Conservation (phyloP, 768 basidiomycete species). For the Mycena kentingensis region DNA sequence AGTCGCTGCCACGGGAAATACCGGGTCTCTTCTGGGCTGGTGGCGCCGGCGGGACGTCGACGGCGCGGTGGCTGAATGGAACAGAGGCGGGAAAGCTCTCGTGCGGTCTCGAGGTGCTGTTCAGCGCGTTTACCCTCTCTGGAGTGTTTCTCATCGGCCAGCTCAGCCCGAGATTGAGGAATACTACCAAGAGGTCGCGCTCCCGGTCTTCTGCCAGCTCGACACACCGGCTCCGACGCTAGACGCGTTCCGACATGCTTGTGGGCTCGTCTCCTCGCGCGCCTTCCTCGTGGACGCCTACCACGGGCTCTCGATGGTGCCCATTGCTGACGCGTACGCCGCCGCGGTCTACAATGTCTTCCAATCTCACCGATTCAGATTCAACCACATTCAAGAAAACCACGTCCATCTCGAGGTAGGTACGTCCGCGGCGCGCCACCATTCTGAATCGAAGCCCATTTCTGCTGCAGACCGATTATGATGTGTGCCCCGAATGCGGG, state of each 20-base stretch:
- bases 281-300: conserved; percentile 84
- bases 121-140: background rate
- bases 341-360: background rate
- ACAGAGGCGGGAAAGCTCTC: conserved; percentile 39
- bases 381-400: conserved; percentile 71
- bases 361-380: conserved; percentile 43
- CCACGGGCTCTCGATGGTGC: conserved; percentile 81
- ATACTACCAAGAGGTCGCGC: conserved; percentile 39
- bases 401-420: conserved; percentile 74
- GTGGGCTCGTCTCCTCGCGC: conserved; percentile 72
- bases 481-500: conserved; percentile 75
- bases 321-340: conserved; percentile 79
- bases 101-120: conserved; percentile 22
- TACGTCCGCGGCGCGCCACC: background rate
- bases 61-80: conserved; percentile 42
- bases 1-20: conserved; percentile 54
- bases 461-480: conserved; percentile 60
- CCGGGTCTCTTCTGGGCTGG: conserved; percentile 63
- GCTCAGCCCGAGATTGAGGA: conserved; percentile 25
- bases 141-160: background rate
- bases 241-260: conserved; percentile 53
- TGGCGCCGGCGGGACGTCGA: conserved; percentile 29
- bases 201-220: conserved; percentile 19
- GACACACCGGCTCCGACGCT: conserved; percentile 27
- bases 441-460: conserved; percentile 2